phyloP scores from a whole-genome alignment of 2,329 filamentous ascomycete genomes.

The Chaetomium strumarium region DNA sequence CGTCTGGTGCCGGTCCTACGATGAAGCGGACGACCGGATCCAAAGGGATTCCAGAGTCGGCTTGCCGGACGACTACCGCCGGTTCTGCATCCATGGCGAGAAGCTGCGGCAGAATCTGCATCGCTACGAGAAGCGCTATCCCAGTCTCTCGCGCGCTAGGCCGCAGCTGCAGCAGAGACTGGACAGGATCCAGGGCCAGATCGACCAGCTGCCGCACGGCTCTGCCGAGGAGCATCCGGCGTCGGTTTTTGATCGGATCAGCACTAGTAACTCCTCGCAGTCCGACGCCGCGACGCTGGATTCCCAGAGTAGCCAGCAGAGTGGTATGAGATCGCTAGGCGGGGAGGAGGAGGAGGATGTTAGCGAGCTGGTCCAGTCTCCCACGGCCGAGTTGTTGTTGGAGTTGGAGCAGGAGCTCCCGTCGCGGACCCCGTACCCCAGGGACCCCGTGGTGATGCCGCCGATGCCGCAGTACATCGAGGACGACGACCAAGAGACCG shows the following conservation, averaged over 20 bases:
- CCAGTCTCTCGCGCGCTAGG: constrained; percentile 28
- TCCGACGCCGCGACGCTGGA: constrained; percentile 39
- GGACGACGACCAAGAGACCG: constrained; percentile 31
- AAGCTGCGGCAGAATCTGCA: constrained; percentile 39
- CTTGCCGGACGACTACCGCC: constrained; percentile 47
- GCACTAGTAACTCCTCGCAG: constrained; percentile 44
- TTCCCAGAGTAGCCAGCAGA: constrained; percentile 30
- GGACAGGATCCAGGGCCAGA: constrained; percentile 35
- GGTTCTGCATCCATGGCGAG: constrained; percentile 47
- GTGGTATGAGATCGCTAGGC: constrained; percentile 12
- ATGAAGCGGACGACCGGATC: constrained; percentile 40
- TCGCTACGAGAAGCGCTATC: constrained; percentile 33
- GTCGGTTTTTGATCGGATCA: constrained; percentile 48
- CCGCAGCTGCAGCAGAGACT: constrained; percentile 34
- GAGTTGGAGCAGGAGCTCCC: background rate
- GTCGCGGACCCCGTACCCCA: constrained; percentile 27
- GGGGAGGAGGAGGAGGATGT: constrained; percentile 1
- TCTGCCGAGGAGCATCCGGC: constrained; percentile 30
- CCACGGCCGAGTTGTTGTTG: constrained; percentile 15
- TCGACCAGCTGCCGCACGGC: constrained; percentile 39
- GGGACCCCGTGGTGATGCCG: constrained; percentile 24
- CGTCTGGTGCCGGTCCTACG: constrained; percentile 46
- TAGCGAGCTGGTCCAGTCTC: constrained; percentile 26
- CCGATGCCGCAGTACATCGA: constrained; percentile 22
- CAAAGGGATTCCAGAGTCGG: constrained; percentile 37